Evolutionary conservation across 306 rosid genomes (phyloP), one percentile per base, ranked within the genome.

Genomic region (Rosa multiflora): DNA sequence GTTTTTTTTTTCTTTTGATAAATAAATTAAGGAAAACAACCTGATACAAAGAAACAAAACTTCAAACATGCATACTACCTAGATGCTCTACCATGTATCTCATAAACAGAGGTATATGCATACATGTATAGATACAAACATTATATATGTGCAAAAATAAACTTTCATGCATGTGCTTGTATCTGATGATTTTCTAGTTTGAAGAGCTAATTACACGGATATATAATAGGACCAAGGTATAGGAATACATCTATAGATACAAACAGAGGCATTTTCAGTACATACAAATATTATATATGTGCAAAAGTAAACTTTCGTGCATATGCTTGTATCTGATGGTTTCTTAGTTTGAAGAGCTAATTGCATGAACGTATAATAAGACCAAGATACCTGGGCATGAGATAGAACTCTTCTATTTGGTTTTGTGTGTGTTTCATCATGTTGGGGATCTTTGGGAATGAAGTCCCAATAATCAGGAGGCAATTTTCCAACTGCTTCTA

Each of bases 401-500:
- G 99, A 91, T 78, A 95, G 87, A 85, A 90, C 84, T 78, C 90
- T 93, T 85, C 83, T 87, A 76, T 87, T 86, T 59, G 86, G 64
- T 78, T 53, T 88, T 62, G 61, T 72, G 67, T 52, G 63, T 49
- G 70, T 87, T 79, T 89, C 98, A 39, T 93, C 98, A 76, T 82
- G 86, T 39, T 90, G 97, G 37, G 76, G 78, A 82, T 89, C 98
- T 72, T 63, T 72, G 39, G 94, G 93, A 69, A 95, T 78, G 80
- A 93, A 93, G 81, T 88, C 85, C 99, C 99, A 95, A 86, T 83
- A 95, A 74, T 93, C 94, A 79, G 79, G 73, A 21, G 99, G 90
- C 71, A 95, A 70, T 20, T 46, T 77, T 77, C 73, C 97, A 75
- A 72, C 85, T 70, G 81, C 82, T 83, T 95, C 99, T 26, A 85